phyloP scores from a whole-genome alignment of 2,329 filamentous ascomycete species.

The Fusarium siculi region DNA sequence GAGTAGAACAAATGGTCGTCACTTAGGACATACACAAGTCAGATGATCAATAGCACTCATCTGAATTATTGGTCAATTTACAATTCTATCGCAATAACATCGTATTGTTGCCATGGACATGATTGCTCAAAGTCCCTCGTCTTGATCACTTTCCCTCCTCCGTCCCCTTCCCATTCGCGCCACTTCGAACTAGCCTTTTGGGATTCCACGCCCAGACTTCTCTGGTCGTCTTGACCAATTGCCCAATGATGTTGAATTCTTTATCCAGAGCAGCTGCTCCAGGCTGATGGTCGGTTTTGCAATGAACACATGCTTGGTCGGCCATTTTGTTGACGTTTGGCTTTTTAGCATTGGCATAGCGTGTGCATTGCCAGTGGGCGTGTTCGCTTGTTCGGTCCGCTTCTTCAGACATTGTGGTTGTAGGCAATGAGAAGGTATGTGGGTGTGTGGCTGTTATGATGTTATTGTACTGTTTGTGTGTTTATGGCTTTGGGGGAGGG shows the following conservation, averaged over 20 bases:
- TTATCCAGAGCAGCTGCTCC: not conserved
- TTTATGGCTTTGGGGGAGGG: accelerated
- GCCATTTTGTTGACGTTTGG: not conserved
- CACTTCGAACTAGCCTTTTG: not conserved
- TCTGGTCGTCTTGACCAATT: not conserved
- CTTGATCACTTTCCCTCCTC: not conserved
- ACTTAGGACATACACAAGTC: accelerated
- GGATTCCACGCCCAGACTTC: not conserved
- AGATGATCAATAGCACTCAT: accelerated
- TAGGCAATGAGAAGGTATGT: too few species aligned
- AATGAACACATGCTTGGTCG: not conserved
- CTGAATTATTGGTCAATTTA: accelerated
- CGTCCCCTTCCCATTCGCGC: too few species aligned
- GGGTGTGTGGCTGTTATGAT: too few species aligned
- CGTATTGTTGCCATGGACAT: accelerated
- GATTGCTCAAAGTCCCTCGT: not conserved
- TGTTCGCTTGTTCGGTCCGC: not conserved
- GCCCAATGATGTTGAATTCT: accelerated
- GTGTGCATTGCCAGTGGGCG: not conserved
- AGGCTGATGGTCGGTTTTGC: too few species aligned
- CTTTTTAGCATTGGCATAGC: not conserved
- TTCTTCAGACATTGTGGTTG: not conserved
- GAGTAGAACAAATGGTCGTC: not conserved
- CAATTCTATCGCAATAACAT: accelerated
- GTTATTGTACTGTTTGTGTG: not conserved